Evolutionary conservation across 2,329 filamentous ascomycete species (phyloP), one percentile per base, ranked within the genome.

Genomic region (Aureobasidium subglaciale): DNA sequence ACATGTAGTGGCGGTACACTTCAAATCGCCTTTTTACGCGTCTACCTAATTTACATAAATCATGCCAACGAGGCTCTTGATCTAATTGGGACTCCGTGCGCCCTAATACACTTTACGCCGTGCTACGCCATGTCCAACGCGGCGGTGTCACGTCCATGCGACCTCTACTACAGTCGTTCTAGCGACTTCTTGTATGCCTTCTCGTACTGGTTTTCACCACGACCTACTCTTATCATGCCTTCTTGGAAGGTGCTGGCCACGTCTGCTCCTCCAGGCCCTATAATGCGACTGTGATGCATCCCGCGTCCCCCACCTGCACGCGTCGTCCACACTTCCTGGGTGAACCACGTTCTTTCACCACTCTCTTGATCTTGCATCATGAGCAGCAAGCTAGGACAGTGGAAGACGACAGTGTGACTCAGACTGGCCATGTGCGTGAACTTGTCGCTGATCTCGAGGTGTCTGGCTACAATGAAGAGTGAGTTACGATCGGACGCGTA

Each of bases 401-500:
- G 77, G 48, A 80, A 71, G 7, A 76, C 68, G 4, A 79, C 74
- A 1, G 71, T 76, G 54, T 78, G 71, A 6, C 70, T 74, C 46
- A 80, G 60, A 58, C 73, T 77, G 5, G 72, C 73, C 70, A 79
- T 75, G 20, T 70, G 69, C 0, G 63, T 67, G 58, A 68, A 73
- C 6, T 65, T 59, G 34, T 71, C 65, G 22, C 67, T 69, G 22
- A 74, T 65, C 0, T 73, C 73, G n/a, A 78, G 63, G 15, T 78
- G 74, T 20, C 77, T 77, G 2, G 76, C 70, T 2, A 81, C 72
- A 41, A 80, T 65, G 64, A 77, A 75, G 11, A 82, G 66, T 16
- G 76, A 77, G 56, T 82, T 82, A 22, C 76, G 73, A 60, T 82
- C 80, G 30, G 75, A 78, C 0, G 79, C 75, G 61, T 81, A 83